Conservation (phyloP, 306 rosid genomes). For the Arachis hypogaea region DNA sequence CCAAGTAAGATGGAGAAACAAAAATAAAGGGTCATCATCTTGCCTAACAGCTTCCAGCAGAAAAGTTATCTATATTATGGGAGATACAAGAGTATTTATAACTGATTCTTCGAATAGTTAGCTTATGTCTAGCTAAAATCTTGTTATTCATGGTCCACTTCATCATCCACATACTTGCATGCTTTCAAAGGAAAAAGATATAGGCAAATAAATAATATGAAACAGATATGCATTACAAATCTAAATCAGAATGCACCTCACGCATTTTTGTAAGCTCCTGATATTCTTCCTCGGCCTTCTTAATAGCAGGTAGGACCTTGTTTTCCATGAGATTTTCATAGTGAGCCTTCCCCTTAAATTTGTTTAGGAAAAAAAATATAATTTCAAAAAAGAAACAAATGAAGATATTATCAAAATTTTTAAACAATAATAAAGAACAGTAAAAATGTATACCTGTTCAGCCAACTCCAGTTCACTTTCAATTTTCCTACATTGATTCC, state of each 20-base stretch:
- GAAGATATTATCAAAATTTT: conserved; percentile 22
- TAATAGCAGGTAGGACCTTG: conserved; percentile 57
- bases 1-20: background rate
- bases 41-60: background rate
- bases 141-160: conserved; percentile 4
- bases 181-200: conserved; percentile 8
- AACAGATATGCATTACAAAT: conserved; percentile 32
- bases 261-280: conserved; percentile 53
- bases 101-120: background rate
- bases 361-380: background rate
- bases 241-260: conserved; percentile 53
- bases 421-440: conserved; percentile 11
- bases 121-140: background rate
- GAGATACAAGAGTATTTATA: background rate
- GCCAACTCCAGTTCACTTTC: conserved; percentile 59
- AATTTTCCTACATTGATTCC: conserved; percentile 58
- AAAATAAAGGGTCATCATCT: background rate
- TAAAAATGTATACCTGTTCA: conserved; percentile 52
- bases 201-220: conserved; percentile 7
- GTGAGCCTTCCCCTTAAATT: conserved; percentile 65
- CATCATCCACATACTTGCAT: conserved; percentile 3
- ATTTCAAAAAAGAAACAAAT: background rate
- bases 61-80: conserved; percentile 2
- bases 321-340: conserved; percentile 71
- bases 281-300: conserved; percentile 59